Base-by-base conservation (phyloP, 2,329 filamentous ascomycete genomes). In the Ophiostoma sp. region DNA sequence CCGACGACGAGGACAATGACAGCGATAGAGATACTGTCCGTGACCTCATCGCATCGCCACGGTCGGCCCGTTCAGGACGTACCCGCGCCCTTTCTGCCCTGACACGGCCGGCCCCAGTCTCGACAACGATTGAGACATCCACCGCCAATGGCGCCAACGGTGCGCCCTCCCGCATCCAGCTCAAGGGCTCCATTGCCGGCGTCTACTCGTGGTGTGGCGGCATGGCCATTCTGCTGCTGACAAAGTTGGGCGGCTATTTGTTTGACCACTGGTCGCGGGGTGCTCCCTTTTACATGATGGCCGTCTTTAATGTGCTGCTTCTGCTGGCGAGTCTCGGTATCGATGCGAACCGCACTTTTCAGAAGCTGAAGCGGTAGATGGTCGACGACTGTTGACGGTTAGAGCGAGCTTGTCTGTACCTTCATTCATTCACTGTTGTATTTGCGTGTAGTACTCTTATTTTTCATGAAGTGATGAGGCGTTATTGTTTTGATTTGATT, bases 211-310 rank as follows among this genome's bases (percentile, higher is more conserved):
- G 97, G 75, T 94, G 92, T 72, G 96, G 96, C 12, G 96, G 95
- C 17, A 92, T 90, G 0, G 96, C 95, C 0, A 99, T 99, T 70
- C 82, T 99, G 72, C 82, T 98, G 5, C 87, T 99, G 19, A 98
- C 96, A 0, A 99, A 99, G 82, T 81, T 96, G 3, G 96, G 96
- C 15, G 96, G 96, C 0, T 89, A 90, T 50, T 82, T 98, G 66
- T 99, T 98, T 79, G 96, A 99, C 81, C 86, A 82, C 25, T 84
- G 90, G 71, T 91, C 91, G 0, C 87, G 87, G 2, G 92, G 93
- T 0, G 92, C 93, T 12, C 96, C 96, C 0, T 98, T 99, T 80
- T 97, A 94, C 80, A 91, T 98, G 86, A 95, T 99, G 91, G 94
- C 95, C 0, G 84, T 85, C 0, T 98, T 98, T 80, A 98, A 98